A percentile compares a stretch with the other conserved stretches of the same genome.
Conservation (phyloP, 768 basidiomycete genomes). For the Chlorophyllum brunneum region DNA sequence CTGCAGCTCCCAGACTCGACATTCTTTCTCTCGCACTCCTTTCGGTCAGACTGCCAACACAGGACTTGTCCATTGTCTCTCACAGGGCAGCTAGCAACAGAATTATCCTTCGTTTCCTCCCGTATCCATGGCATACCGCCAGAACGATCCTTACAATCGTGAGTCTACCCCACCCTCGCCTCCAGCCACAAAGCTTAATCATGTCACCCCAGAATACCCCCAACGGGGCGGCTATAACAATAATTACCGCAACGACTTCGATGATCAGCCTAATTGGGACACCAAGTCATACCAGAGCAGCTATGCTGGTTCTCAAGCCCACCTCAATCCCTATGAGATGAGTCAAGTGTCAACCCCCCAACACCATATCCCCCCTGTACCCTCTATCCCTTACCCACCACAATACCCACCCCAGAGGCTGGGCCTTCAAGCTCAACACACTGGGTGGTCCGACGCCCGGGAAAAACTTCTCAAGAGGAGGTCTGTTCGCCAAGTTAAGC, state of each 20-base stretch:
- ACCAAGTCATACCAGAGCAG: conserved; percentile 60
- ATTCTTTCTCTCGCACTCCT: conserved; percentile 7
- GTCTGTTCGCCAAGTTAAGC: conserved; percentile 74
- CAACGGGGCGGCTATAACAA: conserved; percentile 5
- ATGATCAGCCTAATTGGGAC: conserved; percentile 48
- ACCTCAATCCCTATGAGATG: conserved; percentile 67
- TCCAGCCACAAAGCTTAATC: conserved; percentile 21
- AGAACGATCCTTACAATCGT: conserved; percentile 18
- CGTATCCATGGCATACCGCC: conserved; percentile 47
- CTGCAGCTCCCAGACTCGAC: conserved; percentile 10
- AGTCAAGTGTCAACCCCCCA: conserved; percentile 35
- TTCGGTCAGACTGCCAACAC: conserved; percentile 5
- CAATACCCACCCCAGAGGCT: conserved; percentile 64
- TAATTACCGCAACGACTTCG: conserved; percentile 31
- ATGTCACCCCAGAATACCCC: conserved; percentile 33
- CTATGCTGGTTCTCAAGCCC: conserved; percentile 66
- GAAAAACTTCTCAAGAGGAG: conserved; percentile 83
- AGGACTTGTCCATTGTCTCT: not conserved
- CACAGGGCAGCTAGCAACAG: not conserved
- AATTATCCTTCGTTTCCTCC: conserved; percentile 9
- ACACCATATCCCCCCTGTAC: conserved; percentile 44
- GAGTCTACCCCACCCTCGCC: conserved; percentile 13
- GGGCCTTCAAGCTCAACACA: conserved; percentile 40
- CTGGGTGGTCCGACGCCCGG: conserved; percentile 63
- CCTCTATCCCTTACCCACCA: conserved; percentile 45